phyloP scores from a whole-genome alignment of 1,139 yeast genomes.

The Taiozyma onychis region DNA sequence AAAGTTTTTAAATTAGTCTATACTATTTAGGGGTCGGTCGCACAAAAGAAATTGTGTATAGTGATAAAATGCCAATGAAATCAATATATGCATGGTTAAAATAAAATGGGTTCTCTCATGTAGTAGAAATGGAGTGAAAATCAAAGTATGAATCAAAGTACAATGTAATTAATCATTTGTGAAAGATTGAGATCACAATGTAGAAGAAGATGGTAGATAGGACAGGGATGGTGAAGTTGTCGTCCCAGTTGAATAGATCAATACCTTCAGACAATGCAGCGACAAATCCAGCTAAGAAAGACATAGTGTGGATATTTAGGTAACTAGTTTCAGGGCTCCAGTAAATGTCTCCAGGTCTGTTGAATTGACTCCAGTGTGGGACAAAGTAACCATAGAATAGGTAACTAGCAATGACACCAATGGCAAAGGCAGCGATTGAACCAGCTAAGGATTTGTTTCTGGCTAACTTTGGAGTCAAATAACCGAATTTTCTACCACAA shows the following conservation, averaged over 20 bases:
- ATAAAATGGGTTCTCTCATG: no score
- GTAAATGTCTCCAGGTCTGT: slow-evolving; percentile 46
- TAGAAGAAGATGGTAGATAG: slow-evolving; percentile 63
- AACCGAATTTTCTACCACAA: slow-evolving; percentile 78
- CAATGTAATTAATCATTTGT: slow-evolving; percentile 12
- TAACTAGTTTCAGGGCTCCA: slow-evolving; percentile 63
- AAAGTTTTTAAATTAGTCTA: neutral
- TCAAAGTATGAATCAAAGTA: no score
- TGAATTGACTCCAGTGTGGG: slow-evolving; percentile 49
- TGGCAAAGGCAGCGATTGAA: slow-evolving; percentile 70
- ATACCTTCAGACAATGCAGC: slow-evolving; percentile 87
- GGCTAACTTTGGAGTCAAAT: slow-evolving; percentile 73
- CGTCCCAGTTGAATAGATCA: slow-evolving; percentile 72
- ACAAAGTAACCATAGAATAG: slow-evolving; percentile 67
- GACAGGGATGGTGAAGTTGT: slow-evolving; percentile 90
- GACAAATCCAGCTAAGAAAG: slow-evolving; percentile 66
- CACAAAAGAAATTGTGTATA: neutral
- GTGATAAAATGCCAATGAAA: neutral
- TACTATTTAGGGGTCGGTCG: neutral
- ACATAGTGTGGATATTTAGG: slow-evolving; percentile 45
- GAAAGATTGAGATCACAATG: slow-evolving; percentile 34
- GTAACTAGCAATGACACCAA: slow-evolving; percentile 65
- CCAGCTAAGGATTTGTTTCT: slow-evolving; percentile 84
- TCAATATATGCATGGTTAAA: neutral
- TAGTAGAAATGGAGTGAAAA: no score